Conservation (phyloP, 129 eudicot species). For the Chrysanthemum makinoi region DNA sequence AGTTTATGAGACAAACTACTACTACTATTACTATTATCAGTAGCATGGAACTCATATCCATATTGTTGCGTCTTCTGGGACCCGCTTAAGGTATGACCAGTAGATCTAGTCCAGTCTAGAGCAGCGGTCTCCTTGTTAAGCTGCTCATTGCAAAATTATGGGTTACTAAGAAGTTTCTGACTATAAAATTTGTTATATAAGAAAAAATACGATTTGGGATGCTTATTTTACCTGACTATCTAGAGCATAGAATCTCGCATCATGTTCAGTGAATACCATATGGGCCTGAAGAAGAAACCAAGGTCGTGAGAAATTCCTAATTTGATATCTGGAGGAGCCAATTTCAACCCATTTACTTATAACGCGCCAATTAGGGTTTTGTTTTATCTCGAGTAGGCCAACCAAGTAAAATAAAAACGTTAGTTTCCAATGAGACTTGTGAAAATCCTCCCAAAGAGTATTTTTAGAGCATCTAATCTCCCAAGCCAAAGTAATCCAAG, state of each 20-base stretch:
- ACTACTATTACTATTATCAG: conserved; percentile 20
- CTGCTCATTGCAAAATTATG: conserved; percentile 37
- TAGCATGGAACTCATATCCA: conserved; percentile 41
- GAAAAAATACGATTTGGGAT: neutral
- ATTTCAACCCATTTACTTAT: conserved; percentile 6
- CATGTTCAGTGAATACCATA: conserved; percentile 86
- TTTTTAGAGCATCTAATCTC: neutral
- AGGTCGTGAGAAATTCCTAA: conserved; percentile 9
- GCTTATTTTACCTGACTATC: conserved; percentile 64
- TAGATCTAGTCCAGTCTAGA: conserved; percentile 90
- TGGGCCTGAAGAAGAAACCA: conserved; percentile 58
- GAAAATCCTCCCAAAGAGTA: neutral
- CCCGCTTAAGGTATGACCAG: conserved; percentile 58
- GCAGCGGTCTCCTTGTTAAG: conserved; percentile 76
- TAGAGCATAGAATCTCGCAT: conserved; percentile 69
- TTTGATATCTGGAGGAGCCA: neutral
- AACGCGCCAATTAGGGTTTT: neutral
- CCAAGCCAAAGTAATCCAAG: neutral
- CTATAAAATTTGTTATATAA: neutral
- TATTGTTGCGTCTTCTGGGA: conserved; percentile 31
- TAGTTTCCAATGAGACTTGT: neutral
- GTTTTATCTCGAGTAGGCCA: conserved; percentile 8
- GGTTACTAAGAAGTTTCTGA: conserved; percentile 11
- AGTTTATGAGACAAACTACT: conserved; percentile 52
- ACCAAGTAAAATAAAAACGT: neutral